These are phyloP conservation scores for Kalmanozyma brasiliensis DNA, from an alignment of 1,284 basidiomycete genomes.

Conservation along the genomic window DNA sequence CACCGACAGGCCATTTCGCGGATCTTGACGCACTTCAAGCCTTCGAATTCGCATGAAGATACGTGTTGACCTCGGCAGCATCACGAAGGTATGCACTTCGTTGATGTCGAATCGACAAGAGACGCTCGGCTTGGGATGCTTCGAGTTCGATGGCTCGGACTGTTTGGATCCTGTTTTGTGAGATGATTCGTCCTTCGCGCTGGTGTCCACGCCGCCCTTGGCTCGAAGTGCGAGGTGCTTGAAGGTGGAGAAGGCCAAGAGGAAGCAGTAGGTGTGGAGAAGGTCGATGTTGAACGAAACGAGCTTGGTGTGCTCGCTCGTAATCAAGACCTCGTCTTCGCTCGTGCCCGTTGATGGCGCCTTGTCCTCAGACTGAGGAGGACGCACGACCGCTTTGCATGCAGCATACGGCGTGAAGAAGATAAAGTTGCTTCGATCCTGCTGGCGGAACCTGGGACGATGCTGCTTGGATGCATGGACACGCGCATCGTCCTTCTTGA, in stretches of 20 bases:
- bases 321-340: constrained; percentile 70
- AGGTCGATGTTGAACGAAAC: constrained; percentile 74
- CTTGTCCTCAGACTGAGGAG: constrained; percentile 44
- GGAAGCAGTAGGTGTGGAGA: constrained; percentile 78
- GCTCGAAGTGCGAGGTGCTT: constrained; percentile 68
- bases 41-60: constrained; percentile 58
- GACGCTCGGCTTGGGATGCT: constrained; percentile 13
- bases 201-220: neutral
- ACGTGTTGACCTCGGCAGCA: constrained; percentile 64
- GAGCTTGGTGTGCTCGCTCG: constrained; percentile 70
- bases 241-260: constrained; percentile 76
- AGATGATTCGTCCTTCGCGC: neutral
- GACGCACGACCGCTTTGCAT: constrained; percentile 50
- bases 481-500: constrained; percentile 32
- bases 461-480: constrained; percentile 16
- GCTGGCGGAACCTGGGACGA: constrained; percentile 41
- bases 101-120: constrained; percentile 40
- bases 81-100: constrained; percentile 63
- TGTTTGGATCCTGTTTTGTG: neutral
- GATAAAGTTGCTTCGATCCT: constrained; percentile 66
- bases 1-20: constrained; percentile 50
- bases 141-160: neutral
- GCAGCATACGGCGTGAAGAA: constrained; percentile 65
- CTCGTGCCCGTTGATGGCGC: constrained; percentile 43
- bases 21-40: constrained; percentile 58